Evolutionary conservation across 2,329 filamentous ascomycete species (phyloP), one percentile per base, ranked within the genome.

Genomic region (Microthyrium microscopicum): DNA sequence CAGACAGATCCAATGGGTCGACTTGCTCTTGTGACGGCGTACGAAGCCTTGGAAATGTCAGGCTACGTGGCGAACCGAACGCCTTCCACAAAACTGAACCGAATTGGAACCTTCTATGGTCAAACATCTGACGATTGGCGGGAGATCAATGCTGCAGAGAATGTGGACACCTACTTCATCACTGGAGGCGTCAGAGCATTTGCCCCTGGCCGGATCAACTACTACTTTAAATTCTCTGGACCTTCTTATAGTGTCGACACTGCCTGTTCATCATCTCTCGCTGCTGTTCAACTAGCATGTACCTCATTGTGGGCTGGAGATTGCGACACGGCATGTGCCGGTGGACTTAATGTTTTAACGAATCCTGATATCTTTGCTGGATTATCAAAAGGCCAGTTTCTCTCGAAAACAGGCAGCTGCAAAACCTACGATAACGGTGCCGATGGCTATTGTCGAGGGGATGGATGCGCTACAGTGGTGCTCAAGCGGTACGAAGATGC

Each of bases 101-200:
- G 52, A 3, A 42, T 57, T 13, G 53, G 50, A 8, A 43, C 43
- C 1, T 56, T 44, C 39, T 52, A 45, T 37, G 54, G 54, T n/a
- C 41, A 44, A 28, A 42, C 48, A 4, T 44, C 37, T 29, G 44
- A 57, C 31, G 55, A 57, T 33, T 50, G 38, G 19, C 30, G 35
- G 2, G 45, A 47, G 20, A 29, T 42, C 13, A 49, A 47, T 30
- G 28, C 33, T 5, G 39, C 34, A 5, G 40, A 49, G 22, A 34
- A 46, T 17, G 58, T 71, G n/a, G 60, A 62, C 35, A 68, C 64
- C 0, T 70, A 71, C 44, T 66, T 53, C 42, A 64, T 71, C 28
- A 60, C 67, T 0, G 65, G 65, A 15, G 58, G 58, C 19, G 50
- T 52, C 5, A 53, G 68, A 13, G 66, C 64, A 0, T 72, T 71